Conservation (phyloP, 306 rosid species). For the Datisca glomerata region DNA sequence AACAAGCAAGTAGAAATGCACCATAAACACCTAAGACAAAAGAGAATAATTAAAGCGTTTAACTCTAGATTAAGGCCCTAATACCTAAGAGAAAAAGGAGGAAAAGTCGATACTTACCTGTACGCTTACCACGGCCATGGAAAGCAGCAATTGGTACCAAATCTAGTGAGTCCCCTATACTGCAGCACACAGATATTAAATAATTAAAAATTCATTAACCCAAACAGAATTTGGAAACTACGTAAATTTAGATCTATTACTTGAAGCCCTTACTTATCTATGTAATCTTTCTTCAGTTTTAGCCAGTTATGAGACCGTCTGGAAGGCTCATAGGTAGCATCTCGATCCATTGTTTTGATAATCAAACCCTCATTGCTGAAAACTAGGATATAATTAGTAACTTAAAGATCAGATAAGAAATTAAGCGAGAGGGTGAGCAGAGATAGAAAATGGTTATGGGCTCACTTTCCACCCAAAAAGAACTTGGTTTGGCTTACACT, state of each 20-base stretch:
- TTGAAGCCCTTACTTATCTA: slow-evolving; percentile 44
- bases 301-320: slow-evolving; percentile 85
- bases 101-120: slow-evolving; percentile 68
- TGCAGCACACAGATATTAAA: slow-evolving; percentile 27
- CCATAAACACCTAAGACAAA: slow-evolving; percentile 72
- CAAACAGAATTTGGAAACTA: slow-evolving; percentile 1
- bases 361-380: slow-evolving; percentile 88
- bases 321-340: slow-evolving; percentile 92
- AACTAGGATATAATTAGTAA: slow-evolving; percentile 18
- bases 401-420: slow-evolving; percentile 1
- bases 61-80: too few relatives aligned
- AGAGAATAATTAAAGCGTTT: too few relatives aligned
- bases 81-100: too few relatives aligned
- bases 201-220: slow-evolving; percentile 12
- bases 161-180: slow-evolving; percentile 92
- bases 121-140: slow-evolving; percentile 89
- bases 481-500: too few relatives aligned
- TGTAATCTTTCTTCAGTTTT: slow-evolving; percentile 89
- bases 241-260: slow-evolving; percentile 4
- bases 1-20: slow-evolving; percentile 86
- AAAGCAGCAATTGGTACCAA: slow-evolving; percentile 97
- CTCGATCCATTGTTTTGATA: slow-evolving; percentile 67
- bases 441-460: background rate
- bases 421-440: background rate
- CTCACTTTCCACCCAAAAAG: too few relatives aligned